These are phyloP conservation scores for Arabidopsis suecica DNA, from an alignment of 345 rosid species.

Conservation along the genomic window DNA sequence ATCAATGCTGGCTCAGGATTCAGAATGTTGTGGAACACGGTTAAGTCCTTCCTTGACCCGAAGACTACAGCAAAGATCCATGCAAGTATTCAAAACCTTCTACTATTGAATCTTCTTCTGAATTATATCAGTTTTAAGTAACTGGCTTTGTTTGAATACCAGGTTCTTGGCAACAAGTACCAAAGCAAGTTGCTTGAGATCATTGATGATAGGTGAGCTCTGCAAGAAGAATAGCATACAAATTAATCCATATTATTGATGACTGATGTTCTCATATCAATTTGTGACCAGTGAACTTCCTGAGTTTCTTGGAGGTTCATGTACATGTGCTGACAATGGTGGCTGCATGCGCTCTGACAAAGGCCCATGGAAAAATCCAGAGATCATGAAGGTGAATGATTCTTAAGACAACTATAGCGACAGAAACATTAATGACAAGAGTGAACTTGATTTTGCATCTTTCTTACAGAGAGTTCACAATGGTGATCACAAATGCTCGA, in stretches of 20 bases:
- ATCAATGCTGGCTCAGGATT: conserved; percentile 99
- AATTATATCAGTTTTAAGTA: conserved; percentile 26
- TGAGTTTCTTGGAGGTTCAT: conserved; percentile 86
- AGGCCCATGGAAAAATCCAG: conserved; percentile 91
- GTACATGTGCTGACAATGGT: conserved; percentile 83
- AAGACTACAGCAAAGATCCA: conserved; percentile 95
- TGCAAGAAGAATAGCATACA: not conserved
- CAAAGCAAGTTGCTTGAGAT: conserved; percentile 95
- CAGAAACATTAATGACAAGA: not conserved
- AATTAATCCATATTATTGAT: not conserved
- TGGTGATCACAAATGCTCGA: conserved; percentile 73
- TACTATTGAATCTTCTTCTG: conserved; percentile 8
- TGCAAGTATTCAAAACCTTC: conserved; percentile 52
- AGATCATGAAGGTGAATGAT: conserved; percentile 67
- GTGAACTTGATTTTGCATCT: conserved; percentile 6
- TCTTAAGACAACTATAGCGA: conserved; percentile 6
- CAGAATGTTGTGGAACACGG: conserved; percentile 96
- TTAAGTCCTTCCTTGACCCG: conserved; percentile 95
- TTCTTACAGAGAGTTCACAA: conserved; percentile 69
- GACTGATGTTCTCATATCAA: conserved; percentile 25
- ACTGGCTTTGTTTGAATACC: conserved; percentile 28
- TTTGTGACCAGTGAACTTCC: conserved; percentile 73
- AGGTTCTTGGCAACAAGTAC: conserved; percentile 96
- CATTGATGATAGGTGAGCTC: conserved; percentile 69
- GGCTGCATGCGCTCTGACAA: conserved; percentile 95